Conservation (phyloP, 2,329 filamentous ascomycete genomes). For the Fusarium transvaalense region DNA sequence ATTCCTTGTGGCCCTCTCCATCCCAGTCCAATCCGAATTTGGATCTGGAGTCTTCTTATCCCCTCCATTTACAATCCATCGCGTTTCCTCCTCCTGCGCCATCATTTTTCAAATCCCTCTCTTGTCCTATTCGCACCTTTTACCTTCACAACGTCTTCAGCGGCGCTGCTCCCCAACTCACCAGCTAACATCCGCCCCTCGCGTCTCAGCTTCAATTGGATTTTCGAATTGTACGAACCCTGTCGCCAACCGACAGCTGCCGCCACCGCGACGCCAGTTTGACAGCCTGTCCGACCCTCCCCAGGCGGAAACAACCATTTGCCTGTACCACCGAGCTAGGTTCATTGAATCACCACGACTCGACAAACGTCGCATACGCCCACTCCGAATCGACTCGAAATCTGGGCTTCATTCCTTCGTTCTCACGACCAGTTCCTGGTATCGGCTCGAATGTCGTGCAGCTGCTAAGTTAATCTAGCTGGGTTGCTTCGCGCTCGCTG, state of each 20-base stretch:
- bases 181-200: slow-evolving; percentile 32
- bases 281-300: slow-evolving; percentile 40
- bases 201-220: slow-evolving; percentile 37
- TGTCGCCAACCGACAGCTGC: slow-evolving; percentile 38
- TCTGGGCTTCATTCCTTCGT: neutral
- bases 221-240: slow-evolving; percentile 38
- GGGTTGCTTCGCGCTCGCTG: slow-evolving; percentile 28
- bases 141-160: slow-evolving; percentile 22
- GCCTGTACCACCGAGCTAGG: slow-evolving; percentile 31
- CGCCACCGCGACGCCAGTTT: slow-evolving; percentile 38
- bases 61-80: slow-evolving; percentile 34
- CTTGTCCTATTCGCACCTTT: slow-evolving; percentile 21
- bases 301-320: slow-evolving; percentile 33
- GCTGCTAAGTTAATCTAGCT: slow-evolving; percentile 32
- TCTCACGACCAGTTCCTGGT: neutral
- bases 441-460: slow-evolving; percentile 33
- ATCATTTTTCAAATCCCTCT: slow-evolving; percentile 34
- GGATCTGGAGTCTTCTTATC: slow-evolving; percentile 39
- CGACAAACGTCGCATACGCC: slow-evolving; percentile 22
- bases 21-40: slow-evolving; percentile 34
- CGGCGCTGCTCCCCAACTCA: slow-evolving; percentile 11
- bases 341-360: slow-evolving; percentile 28
- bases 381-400: slow-evolving; percentile 6
- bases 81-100: slow-evolving; percentile 36
- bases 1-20: slow-evolving; percentile 37